Conservation (phyloP, 176 grass and related monocot genomes). For the Chloris gayana region DNA sequence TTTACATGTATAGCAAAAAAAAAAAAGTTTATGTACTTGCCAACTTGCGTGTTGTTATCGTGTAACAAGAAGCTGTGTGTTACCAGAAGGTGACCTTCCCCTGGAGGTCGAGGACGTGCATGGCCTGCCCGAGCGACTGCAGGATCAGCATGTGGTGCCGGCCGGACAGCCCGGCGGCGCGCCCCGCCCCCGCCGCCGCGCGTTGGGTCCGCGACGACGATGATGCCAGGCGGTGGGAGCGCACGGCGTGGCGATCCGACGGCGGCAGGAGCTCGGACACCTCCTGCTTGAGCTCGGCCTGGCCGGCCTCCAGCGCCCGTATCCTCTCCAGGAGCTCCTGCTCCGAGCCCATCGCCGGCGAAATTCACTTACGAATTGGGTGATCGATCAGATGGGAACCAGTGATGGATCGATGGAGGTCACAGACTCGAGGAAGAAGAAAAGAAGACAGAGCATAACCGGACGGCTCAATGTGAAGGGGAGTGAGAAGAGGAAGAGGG, state of each 20-base stretch:
- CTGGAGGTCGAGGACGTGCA: slow-evolving; percentile 69
- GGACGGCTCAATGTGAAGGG: too few relatives aligned
- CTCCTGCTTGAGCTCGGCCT: slow-evolving; percentile 59
- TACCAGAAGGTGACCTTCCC: slow-evolving; percentile 76
- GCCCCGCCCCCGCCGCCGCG: too few relatives aligned
- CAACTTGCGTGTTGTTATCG: too few relatives aligned
- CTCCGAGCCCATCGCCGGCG: slow-evolving; percentile 37
- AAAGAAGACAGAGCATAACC: too few relatives aligned
- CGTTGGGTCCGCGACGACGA: not conserved
- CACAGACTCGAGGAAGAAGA: too few relatives aligned
- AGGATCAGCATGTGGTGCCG: slow-evolving; percentile 59
- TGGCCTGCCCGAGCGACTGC: slow-evolving; percentile 81
- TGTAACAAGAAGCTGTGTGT: not conserved
- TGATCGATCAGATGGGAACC: too few relatives aligned
- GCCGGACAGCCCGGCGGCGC: slow-evolving; percentile 41
- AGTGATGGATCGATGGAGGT: too few relatives aligned
- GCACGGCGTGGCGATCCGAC: too few relatives aligned
- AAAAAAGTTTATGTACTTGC: too few relatives aligned
- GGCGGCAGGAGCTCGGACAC: slow-evolving; percentile 42
- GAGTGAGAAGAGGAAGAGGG: too few relatives aligned
- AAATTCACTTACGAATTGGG: too few relatives aligned
- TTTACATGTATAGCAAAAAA: too few relatives aligned
- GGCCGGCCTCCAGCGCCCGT: slow-evolving; percentile 58
- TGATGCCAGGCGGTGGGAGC: not conserved
- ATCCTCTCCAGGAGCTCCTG: slow-evolving; percentile 65